These are phyloP conservation scores for Schrenkiella parvula DNA, from an alignment of 345 rosid genomes.

Conservation along the genomic window DNA sequence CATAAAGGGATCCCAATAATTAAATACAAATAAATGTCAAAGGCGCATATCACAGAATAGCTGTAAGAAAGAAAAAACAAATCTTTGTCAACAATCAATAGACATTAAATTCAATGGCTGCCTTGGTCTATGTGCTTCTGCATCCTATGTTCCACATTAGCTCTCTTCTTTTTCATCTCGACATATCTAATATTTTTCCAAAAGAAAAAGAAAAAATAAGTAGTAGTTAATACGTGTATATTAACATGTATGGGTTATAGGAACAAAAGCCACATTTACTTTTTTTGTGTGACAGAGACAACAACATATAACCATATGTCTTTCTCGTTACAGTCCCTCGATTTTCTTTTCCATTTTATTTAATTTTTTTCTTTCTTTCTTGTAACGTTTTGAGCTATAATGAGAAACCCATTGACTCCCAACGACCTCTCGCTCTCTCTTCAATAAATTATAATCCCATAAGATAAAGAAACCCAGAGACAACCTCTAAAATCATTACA, in stretches of 20 bases:
- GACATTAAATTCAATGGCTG: slow-evolving; percentile 15
- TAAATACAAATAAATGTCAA: slow-evolving; percentile 3
- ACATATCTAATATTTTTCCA: no score
- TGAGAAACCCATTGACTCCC: slow-evolving; percentile 27
- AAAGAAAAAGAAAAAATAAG: background rate
- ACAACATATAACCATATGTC: slow-evolving; percentile 36
- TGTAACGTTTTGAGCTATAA: slow-evolving; percentile 15
- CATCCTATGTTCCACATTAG: slow-evolving; percentile 6
- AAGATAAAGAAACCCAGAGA: slow-evolving; percentile 20
- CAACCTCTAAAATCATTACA: background rate
- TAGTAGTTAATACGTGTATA: slow-evolving; percentile 20
- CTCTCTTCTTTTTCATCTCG: background rate
- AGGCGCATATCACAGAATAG: slow-evolving; percentile 8
- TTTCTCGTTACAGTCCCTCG: slow-evolving; percentile 31
- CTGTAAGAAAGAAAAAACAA: background rate
- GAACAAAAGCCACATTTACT: slow-evolving; percentile 33
- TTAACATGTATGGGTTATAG: slow-evolving; percentile 16
- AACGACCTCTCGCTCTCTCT: slow-evolving; percentile 36
- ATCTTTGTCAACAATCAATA: background rate
- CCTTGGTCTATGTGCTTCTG: slow-evolving; percentile 15
- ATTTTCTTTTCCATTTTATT: background rate
- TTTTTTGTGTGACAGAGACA: slow-evolving; percentile 26
- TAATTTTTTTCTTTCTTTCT: background rate
- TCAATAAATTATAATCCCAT: slow-evolving; percentile 18
- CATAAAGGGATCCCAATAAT: background rate